Evolutionary conservation across 805 yeast genomes (phyloP), one percentile per base, ranked within the genome.

Genomic region (Candida qinlingensis): DNA sequence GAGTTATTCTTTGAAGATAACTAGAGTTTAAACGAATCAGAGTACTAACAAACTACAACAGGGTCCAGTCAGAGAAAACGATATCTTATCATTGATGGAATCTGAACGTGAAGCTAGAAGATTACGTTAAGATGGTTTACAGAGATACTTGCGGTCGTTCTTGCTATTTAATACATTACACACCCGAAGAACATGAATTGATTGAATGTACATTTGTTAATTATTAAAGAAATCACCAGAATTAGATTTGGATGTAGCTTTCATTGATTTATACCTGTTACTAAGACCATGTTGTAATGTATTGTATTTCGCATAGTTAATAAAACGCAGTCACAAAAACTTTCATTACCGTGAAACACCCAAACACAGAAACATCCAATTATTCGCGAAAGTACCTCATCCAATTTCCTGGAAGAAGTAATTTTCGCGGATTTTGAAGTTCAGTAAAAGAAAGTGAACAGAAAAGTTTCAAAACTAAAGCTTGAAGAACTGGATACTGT

Each of bases 21-120:
- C 19, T 19, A 19, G 19, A 19, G 19, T 11, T 8, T 11, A 2
- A 31, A 11, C 34, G 11, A 6, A 42, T 4, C 34, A 28, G 12
- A 11, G 25, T 42, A 54, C 55, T 52, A 53, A 51, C 54, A 45
- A 30, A 12, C 19, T 39, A 42, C 37, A 19, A 38, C 47, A 58
- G 62, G 96, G 96, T 71, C 96, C 96, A 74, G 96, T 88, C 75
- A 87, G 96, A 76, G 96, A 88, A 78, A 87, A 92, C 79, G 99
- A 92, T 75, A 89, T 94, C 79, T 86, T 92, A 75, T 94, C 96
- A 76, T 84, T 92, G 75, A 94, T 92, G 97, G 99, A 92, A 83
- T 92, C 98, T 65, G 99, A 92, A 83, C 92, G 99, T 84, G 99
- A 92, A 83, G 98, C 98, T 70, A 84, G 92, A 81, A 83, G 94